Evolutionary conservation across 148 eudicot genomes (phyloP).

Genomic region (Camellia lanceoleosa): DNA sequence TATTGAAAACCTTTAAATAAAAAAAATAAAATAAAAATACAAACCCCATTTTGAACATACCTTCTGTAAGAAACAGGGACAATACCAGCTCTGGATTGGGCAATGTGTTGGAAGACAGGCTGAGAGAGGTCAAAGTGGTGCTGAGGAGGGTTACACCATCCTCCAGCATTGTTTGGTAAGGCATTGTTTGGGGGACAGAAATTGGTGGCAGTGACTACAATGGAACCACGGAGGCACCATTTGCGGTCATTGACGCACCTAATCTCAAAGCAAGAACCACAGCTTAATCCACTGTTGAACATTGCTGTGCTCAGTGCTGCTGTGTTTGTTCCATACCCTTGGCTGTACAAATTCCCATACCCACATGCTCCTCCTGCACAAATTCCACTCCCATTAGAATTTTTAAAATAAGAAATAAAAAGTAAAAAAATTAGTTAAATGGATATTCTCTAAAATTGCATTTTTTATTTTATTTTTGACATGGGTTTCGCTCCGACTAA

Average conservation of each 20-base stretch:
- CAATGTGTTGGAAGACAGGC: slow-evolving; percentile 75
- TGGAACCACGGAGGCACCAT: slow-evolving; percentile 69
- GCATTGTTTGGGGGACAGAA: slow-evolving; percentile 75
- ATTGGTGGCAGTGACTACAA: slow-evolving; percentile 70
- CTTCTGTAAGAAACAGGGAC: slow-evolving; percentile 67
- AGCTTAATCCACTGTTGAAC: slow-evolving; percentile 66
- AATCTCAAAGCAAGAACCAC: slow-evolving; percentile 79
- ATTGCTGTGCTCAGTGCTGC: slow-evolving; percentile 72
- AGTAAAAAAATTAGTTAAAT: background rate
- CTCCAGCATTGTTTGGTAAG: slow-evolving; percentile 48
- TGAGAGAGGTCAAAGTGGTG: slow-evolving; percentile 84
- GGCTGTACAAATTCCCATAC: slow-evolving; percentile 63
- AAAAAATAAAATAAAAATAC: background rate
- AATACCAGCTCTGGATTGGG: slow-evolving; percentile 68
- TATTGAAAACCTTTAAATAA: background rate
- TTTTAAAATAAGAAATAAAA: background rate
- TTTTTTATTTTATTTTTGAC: too few relatives aligned
- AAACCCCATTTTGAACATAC: slow-evolving; percentile 3
- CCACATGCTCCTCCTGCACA: slow-evolving; percentile 72
- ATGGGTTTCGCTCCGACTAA: too few relatives aligned
- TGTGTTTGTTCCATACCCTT: slow-evolving; percentile 75
- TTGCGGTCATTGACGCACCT: slow-evolving; percentile 50
- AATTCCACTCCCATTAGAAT: background rate
- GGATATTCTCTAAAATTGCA: background rate
- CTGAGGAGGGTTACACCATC: slow-evolving; percentile 80